phyloP scores from a whole-genome alignment of 257 asterid genomes.

The Verbascum thapsus region DNA sequence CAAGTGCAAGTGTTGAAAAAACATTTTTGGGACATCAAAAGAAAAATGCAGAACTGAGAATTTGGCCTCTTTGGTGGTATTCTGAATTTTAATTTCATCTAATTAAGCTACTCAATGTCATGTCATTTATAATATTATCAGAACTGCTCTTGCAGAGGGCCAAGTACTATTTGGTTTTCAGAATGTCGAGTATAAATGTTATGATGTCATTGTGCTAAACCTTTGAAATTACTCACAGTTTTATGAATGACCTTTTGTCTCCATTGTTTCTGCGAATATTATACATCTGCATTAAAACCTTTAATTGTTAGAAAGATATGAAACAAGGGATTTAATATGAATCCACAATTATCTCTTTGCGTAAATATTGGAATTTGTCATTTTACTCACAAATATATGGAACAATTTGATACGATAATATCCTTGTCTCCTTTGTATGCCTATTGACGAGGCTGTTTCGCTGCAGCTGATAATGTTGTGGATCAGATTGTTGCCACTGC shows the following conservation, averaged over 20 bases:
- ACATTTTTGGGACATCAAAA: not conserved
- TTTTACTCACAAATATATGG: not conserved
- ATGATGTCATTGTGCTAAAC: not conserved
- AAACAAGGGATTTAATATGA: not conserved
- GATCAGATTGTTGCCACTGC: constrained; percentile 84
- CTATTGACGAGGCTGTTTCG: constrained; percentile 25
- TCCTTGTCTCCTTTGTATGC: constrained; percentile 18
- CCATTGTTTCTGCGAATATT: constrained; percentile 10
- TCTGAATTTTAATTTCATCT: not conserved
- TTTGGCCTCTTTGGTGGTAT: not conserved
- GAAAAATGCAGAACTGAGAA: no score
- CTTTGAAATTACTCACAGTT: not conserved
- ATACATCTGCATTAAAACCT: not conserved
- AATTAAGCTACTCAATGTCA: not conserved
- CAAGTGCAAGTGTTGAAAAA: constrained; percentile 11
- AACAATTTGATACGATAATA: not conserved
- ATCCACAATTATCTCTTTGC: not conserved
- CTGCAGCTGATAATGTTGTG: constrained; percentile 37
- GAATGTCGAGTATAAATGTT: not conserved
- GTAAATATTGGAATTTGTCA: not conserved
- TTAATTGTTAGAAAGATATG: constrained; percentile 1
- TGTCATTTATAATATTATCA: constrained; percentile 10
- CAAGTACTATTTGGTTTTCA: not conserved
- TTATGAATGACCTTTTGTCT: not conserved
- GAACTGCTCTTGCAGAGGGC: not conserved